Evolutionary conservation across 768 basidiomycete genomes (phyloP).

Genomic region (Russula sp.): DNA sequence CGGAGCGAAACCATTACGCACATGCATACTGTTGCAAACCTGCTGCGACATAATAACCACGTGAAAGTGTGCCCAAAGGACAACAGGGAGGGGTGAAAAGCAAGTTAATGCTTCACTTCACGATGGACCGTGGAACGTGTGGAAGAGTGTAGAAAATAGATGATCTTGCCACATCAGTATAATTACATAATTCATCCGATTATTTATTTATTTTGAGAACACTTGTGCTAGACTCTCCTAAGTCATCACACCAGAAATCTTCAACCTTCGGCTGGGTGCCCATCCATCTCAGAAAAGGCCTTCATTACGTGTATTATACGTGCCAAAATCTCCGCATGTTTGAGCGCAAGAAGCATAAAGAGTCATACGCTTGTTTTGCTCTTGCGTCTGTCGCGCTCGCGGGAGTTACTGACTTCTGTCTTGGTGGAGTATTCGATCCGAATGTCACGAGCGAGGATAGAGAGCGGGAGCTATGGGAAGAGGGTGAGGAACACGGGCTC

Average conservation of each 20-base stretch:
- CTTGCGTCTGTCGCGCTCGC: too few relatives aligned
- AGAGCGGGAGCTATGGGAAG: not conserved
- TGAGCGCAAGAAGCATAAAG: too few relatives aligned
- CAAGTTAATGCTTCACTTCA: conserved; percentile 89
- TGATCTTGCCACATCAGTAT: too few relatives aligned
- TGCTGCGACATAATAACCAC: conserved; percentile 61
- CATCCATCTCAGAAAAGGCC: too few relatives aligned
- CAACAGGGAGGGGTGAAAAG: conserved; percentile 47
- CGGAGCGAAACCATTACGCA: conserved; percentile 41
- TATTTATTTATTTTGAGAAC: too few relatives aligned
- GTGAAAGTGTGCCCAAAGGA: conserved; percentile 19
- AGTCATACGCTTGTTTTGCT: too few relatives aligned
- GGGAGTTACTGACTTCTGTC: conserved; percentile 40
- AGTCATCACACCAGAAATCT: too few relatives aligned
- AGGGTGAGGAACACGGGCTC: not conserved
- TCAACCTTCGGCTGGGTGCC: too few relatives aligned
- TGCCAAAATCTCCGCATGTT: not conserved
- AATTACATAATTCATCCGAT: too few relatives aligned
- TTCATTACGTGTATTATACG: not conserved
- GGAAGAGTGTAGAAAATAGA: not conserved
- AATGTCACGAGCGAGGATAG: not conserved
- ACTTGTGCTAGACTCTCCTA: too few relatives aligned
- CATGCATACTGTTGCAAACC: conserved; percentile 80
- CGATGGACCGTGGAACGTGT: conserved; percentile 5
- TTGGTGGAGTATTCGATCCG: not conserved